These are phyloP conservation scores for Zea luxurians DNA, from an alignment of 176 grass and related monocot species.

Conservation along the genomic window DNA sequence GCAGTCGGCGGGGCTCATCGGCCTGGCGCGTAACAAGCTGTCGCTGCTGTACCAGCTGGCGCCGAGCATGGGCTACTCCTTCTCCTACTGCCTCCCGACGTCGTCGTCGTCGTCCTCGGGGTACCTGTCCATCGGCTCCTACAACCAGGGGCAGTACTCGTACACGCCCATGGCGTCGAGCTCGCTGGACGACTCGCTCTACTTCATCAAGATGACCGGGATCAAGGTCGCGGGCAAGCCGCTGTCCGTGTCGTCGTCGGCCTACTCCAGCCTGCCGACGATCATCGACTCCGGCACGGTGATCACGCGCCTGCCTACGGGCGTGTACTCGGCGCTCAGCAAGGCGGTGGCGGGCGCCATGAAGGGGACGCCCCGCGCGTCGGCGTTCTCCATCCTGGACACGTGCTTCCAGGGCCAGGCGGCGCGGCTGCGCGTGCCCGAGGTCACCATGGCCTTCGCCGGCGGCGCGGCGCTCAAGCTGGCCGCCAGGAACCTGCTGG, in stretches of 20 bases:
- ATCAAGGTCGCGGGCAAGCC: conserved; percentile 53
- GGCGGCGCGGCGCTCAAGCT: conserved; percentile 60
- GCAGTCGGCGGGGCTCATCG: conserved; percentile 73
- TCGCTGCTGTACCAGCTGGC: conserved; percentile 80
- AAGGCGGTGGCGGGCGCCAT: conserved; percentile 50
- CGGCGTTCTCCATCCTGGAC: conserved; percentile 66
- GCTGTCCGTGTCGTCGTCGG: conserved; percentile 43
- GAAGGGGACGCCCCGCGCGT: conserved; percentile 36
- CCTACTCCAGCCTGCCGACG: conserved; percentile 52
- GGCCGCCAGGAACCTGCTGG: conserved; percentile 51
- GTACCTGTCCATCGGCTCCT: conserved; percentile 67
- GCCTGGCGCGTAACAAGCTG: conserved; percentile 75
- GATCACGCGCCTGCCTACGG: conserved; percentile 67
- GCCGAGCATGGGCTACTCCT: conserved; percentile 61
- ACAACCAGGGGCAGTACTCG: conserved; percentile 56
- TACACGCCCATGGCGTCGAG: conserved; percentile 74
- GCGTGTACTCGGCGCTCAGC: conserved; percentile 65
- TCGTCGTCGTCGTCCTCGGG: conserved; percentile 55
- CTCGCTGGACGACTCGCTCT: conserved; percentile 73
- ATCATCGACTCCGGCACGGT: conserved; percentile 87
- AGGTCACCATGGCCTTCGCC: conserved; percentile 55
- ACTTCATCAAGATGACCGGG: conserved; percentile 71
- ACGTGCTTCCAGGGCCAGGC: conserved; percentile 65
- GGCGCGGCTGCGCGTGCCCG: conserved; percentile 42
- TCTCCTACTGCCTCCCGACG: conserved; percentile 88